Conservation (phyloP, 116 monocot species). For the Trichopus zeylanicus region DNA sequence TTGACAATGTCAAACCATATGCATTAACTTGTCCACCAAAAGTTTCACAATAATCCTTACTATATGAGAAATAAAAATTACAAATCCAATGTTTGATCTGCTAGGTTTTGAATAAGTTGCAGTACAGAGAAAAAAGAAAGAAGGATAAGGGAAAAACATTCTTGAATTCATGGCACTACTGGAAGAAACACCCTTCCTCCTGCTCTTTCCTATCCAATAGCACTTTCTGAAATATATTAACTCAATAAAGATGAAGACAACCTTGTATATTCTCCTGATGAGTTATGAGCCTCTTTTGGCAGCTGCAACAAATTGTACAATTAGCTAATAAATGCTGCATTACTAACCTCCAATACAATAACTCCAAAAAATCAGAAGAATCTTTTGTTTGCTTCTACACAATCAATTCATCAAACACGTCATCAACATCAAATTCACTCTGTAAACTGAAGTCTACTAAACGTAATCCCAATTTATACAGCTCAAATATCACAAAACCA, state of each 20-base stretch:
- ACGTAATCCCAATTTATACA: background rate
- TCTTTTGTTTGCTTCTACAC: background rate
- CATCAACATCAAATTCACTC: background rate
- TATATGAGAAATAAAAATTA: too few species aligned
- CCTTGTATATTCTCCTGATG: background rate
- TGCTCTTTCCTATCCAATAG: too few species aligned
- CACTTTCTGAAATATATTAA: background rate
- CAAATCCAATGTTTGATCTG: too few species aligned
- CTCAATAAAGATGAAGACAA: background rate
- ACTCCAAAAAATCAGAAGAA: background rate
- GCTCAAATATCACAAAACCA: background rate
- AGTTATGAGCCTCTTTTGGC: too few species aligned
- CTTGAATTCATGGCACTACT: conserved; percentile 7
- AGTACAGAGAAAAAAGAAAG: background rate
- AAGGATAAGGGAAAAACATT: background rate
- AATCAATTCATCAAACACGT: background rate
- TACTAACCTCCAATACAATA: background rate
- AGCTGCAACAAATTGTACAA: background rate
- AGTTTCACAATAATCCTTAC: too few species aligned
- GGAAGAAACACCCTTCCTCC: background rate
- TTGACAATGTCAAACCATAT: too few species aligned
- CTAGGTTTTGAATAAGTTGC: too few species aligned
- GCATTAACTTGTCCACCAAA: too few species aligned
- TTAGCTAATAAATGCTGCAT: background rate
- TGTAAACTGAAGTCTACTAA: too few species aligned